Conservation (phyloP, 768 basidiomycete species). For the Mycena latifolia region DNA sequence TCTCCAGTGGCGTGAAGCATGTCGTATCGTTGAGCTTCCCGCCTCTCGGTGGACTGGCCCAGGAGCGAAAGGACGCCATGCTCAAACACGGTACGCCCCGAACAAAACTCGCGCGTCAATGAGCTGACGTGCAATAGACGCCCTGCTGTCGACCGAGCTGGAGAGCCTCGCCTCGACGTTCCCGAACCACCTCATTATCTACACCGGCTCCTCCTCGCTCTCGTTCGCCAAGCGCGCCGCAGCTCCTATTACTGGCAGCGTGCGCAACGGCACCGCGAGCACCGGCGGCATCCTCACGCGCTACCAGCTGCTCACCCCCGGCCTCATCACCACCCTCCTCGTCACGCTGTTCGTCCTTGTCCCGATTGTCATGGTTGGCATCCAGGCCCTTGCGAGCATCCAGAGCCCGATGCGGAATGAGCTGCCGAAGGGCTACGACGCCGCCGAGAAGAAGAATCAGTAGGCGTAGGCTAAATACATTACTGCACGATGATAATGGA, state of each 20-base stretch:
- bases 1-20: constrained; percentile 60
- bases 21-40: constrained; percentile 72
- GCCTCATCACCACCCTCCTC: constrained; percentile 74
- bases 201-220: constrained; percentile 63
- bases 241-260: constrained; percentile 32
- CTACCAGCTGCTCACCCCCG: constrained; percentile 85
- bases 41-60: constrained; percentile 53
- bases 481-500: constrained; percentile 18
- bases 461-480: constrained; percentile 45
- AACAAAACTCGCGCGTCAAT: not conserved
- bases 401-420: constrained; percentile 77
- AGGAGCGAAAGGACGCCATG: constrained; percentile 61
- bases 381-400: constrained; percentile 78
- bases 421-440: constrained; percentile 73
- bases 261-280: constrained; percentile 51
- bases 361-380: constrained; percentile 73
- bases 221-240: constrained; percentile 52
- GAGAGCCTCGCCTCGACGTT: constrained; percentile 59
- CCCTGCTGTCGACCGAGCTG: constrained; percentile 62
- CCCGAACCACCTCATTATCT: constrained; percentile 75
- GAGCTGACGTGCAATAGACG: constrained; percentile 49
- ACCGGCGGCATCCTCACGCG: constrained; percentile 74
- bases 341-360: constrained; percentile 75
- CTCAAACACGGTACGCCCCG: constrained; percentile 64
- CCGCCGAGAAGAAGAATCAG: constrained; percentile 83